These are phyloP conservation scores for Rhododendron kiyosumense DNA, from an alignment of 148 eudicot species.

Conservation along the genomic window DNA sequence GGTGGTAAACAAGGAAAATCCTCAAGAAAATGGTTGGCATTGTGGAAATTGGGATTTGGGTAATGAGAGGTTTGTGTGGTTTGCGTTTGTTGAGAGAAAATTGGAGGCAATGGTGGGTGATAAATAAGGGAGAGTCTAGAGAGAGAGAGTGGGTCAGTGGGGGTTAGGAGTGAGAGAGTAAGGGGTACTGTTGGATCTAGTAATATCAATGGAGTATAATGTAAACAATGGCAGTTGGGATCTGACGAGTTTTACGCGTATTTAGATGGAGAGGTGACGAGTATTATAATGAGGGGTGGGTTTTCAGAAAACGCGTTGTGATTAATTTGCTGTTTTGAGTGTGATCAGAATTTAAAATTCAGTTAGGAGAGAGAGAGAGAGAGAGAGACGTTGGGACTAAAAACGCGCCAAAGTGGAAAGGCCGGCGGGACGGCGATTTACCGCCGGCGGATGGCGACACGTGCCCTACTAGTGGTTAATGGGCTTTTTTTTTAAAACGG, in stretches of 20 bases:
- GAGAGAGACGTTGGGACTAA: neutral
- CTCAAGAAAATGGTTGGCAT: slow-evolving; percentile 25
- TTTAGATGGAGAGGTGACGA: neutral
- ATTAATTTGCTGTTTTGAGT: neutral
- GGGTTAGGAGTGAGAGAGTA: neutral
- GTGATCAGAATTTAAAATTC: neutral
- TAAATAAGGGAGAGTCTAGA: neutral
- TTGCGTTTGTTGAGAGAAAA: neutral
- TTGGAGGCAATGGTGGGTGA: neutral
- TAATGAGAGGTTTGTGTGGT: neutral
- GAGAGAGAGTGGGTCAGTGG: neutral
- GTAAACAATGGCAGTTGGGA: neutral
- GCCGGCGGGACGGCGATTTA: neutral
- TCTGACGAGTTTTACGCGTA: neutral
- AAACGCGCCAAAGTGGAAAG: neutral
- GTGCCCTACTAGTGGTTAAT: neutral
- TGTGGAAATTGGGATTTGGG: neutral
- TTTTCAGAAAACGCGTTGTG: neutral
- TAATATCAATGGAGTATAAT: neutral
- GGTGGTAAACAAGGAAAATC: slow-evolving; percentile 17
- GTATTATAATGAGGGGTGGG: no score
- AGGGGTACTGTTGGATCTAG: neutral
- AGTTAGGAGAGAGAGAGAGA: neutral
- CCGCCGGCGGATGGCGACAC: neutral
- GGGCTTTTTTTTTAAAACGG: neutral